phyloP scores from a whole-genome alignment of 2,329 filamentous ascomycete species.

The Colletotrichum brevisporum region DNA sequence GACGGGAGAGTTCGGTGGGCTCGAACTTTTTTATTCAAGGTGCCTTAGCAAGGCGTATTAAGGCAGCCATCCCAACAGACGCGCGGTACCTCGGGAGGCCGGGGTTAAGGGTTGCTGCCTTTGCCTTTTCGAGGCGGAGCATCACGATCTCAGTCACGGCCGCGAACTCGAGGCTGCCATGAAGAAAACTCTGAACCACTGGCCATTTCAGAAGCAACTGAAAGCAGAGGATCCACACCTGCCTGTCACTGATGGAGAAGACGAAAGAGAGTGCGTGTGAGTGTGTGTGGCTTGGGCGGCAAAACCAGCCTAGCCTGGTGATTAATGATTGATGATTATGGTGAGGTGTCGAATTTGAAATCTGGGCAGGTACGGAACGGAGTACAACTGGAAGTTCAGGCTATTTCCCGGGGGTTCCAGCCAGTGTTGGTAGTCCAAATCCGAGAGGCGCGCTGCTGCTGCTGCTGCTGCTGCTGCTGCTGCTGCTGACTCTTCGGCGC shows the following conservation, averaged over 20 bases:
- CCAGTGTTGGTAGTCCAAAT: too few species aligned
- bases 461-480: too few species aligned
- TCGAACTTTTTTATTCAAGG: too few species aligned
- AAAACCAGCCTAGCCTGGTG: conserved; percentile 21
- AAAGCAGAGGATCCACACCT: conserved; percentile 5
- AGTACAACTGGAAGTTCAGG: too few species aligned
- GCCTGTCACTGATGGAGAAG: conserved; percentile 1
- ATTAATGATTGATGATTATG: not conserved
- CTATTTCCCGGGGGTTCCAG: too few species aligned
- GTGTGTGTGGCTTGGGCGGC: conserved; percentile 29
- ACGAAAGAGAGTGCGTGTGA: too few species aligned
- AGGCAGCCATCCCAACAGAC: not conserved
- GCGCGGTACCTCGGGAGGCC: conserved; percentile 1
- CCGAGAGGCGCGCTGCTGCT: too few species aligned
- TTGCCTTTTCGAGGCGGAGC: conserved; percentile 9
- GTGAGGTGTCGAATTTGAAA: not conserved
- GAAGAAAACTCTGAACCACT: conserved; percentile 18
- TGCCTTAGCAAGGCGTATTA: too few species aligned
- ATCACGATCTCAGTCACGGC: not conserved
- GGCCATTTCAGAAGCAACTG: conserved; percentile 18
- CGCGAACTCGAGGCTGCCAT: conserved; percentile 10
- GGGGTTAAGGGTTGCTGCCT: not conserved
- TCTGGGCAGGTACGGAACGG: not conserved
- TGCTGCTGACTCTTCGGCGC: not conserved
- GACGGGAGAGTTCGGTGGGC: too few species aligned